Evolutionary conservation across 1,284 basidiomycete species (phyloP), one percentile per base, ranked within the genome.

Genomic region (Leccinum solheimii): DNA sequence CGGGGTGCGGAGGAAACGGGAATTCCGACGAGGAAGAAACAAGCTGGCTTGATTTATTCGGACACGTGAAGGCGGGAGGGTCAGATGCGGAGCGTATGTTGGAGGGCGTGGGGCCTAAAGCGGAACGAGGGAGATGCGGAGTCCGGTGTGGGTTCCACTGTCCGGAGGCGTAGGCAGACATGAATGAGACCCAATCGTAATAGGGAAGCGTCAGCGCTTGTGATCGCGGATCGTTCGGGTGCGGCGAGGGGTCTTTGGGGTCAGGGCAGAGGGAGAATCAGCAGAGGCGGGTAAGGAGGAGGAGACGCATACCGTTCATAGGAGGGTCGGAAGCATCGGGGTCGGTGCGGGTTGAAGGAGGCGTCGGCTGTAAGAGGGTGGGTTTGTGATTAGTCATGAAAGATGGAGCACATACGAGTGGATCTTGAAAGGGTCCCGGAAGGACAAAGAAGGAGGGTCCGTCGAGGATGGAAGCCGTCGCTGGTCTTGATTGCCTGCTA

Each of bases 91-190:
- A 40, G 19, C 64, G 73, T 30, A 55, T 52, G 59, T 21, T 57
- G 34, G 54, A 56, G 58, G 69, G 64, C 10, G 72, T 23, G 43
- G 72, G 49, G 56, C 74, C 65, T 58, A 73, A 69, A 36, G 69
- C 74, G 9, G 74, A 71, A 57, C 77, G 76, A 5, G 91, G 92
- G 7, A 82, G 86, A 66, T 83, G 83, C 1, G 92, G 92, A 0
- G 86, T 89, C 58, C 82, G 82, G 66, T 88, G 85, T 1, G 93
- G 91, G 71, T 93, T 91, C 88, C 93, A 95, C 62, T 86, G 81
- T 11, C 92, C 92, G 30, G 82, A 73, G 0, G 91, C 86, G 72
- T 95, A 94, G 0, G 90, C 86, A 45, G 81, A 77, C 61, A 91
- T 84, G 73, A 94, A 94, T 0, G 86, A 85, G 19, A 82, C 80